Evolutionary conservation across 495 filamentous ascomycete genomes (phyloP).

Genomic region (Massariosphaeria phaeospora): DNA sequence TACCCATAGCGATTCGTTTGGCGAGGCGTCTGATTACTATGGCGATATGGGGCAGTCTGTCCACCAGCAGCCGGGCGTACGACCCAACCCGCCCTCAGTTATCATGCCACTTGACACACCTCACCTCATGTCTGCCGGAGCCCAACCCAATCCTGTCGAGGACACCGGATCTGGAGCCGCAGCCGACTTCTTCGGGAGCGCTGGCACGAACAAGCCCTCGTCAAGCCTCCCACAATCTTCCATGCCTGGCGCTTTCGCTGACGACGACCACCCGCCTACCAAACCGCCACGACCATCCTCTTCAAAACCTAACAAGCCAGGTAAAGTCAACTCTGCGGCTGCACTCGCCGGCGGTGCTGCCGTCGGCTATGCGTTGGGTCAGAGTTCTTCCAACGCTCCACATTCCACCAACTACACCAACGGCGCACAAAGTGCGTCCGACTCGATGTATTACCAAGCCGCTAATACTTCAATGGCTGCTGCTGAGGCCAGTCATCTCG

Average conservation of each 20-base stretch:
- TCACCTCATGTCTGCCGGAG: conserved; percentile 38
- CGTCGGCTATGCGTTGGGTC: conserved; percentile 33
- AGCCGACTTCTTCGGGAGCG: conserved; percentile 39
- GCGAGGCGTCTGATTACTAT: conserved; percentile 64
- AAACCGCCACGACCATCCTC: conserved; percentile 30
- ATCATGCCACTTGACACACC: conserved; percentile 44
- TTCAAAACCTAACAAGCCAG: conserved; percentile 22
- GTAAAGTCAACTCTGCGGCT: conserved; percentile 24
- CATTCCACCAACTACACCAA: conserved; percentile 16
- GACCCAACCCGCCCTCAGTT: conserved; percentile 50
- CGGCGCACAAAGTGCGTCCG: conserved; percentile 5
- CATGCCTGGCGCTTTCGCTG: conserved; percentile 26
- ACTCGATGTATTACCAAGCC: conserved; percentile 28
- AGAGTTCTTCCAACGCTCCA: conserved; percentile 19
- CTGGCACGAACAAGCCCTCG: neutral
- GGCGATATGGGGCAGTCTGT: conserved; percentile 62
- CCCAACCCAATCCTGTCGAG: conserved; percentile 31
- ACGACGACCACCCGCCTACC: conserved; percentile 10
- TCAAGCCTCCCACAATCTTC: conserved; percentile 14
- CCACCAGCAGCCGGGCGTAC: conserved; percentile 55
- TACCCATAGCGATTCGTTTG: conserved; percentile 41
- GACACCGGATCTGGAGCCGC: conserved; percentile 44
- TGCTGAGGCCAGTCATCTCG: conserved; percentile 22
- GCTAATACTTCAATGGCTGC: conserved; percentile 16
- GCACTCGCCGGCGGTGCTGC: conserved; percentile 32